These are phyloP conservation scores for Termitomyces heimii DNA, from an alignment of 768 basidiomycete genomes.

Conservation along the genomic window DNA sequence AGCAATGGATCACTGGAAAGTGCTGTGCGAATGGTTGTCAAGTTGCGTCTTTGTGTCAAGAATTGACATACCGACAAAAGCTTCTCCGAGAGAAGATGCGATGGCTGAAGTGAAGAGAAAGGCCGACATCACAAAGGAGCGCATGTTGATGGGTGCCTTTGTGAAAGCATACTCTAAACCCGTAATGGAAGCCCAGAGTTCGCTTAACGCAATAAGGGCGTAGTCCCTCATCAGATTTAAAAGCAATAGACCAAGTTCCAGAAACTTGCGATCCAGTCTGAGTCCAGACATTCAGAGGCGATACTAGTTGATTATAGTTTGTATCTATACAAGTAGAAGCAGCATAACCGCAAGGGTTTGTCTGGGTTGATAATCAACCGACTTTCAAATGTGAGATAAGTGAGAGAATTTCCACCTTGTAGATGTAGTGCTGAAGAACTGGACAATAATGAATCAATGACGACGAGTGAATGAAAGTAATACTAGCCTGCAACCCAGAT, in stretches of 20 bases:
- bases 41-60: not conserved
- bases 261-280: constrained; percentile 56
- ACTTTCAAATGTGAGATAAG: constrained; percentile 21
- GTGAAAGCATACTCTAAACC: constrained; percentile 87
- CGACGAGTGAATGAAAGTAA: constrained; percentile 3
- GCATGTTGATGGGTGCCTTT: constrained; percentile 84
- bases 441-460: constrained; percentile 15
- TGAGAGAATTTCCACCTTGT: constrained; percentile 41
- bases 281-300: constrained; percentile 70
- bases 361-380: constrained; percentile 24
- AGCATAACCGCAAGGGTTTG: constrained; percentile 42
- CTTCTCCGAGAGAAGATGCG: constrained; percentile 58
- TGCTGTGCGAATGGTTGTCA: constrained; percentile 25
- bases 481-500: constrained; percentile 51
- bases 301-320: constrained; percentile 33
- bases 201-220: constrained; percentile 59
- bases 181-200: constrained; percentile 79
- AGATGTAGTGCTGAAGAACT: constrained; percentile 69
- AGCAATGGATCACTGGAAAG: constrained; percentile 69
- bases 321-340: constrained; percentile 50
- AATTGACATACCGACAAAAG: constrained; percentile 55
- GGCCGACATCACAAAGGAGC: constrained; percentile 72
- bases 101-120: constrained; percentile 60
- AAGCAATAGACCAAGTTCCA: not conserved
- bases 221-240: constrained; percentile 27